A percentile compares a stretch with the other conserved stretches of the same genome.
Evolutionary conservation across 2,329 filamentous ascomycete species (phyloP).

Genomic region (Lachnellula willkommii): DNA sequence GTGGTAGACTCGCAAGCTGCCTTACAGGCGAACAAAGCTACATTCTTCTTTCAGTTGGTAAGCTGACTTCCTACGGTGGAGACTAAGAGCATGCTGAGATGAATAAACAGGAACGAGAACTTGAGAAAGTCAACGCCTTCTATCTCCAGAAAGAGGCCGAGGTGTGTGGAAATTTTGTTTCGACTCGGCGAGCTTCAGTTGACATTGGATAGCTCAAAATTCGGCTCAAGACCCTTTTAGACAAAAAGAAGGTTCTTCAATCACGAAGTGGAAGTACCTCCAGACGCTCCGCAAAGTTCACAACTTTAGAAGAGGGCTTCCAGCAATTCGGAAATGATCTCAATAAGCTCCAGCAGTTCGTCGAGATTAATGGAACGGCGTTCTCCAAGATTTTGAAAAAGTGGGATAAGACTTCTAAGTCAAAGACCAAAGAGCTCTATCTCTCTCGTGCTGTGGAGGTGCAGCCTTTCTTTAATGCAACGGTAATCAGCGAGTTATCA

Average conservation of each 20-base stretch:
- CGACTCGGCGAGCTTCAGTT: constrained; percentile 1
- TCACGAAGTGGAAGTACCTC: constrained; percentile 71
- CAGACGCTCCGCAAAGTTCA: constrained; percentile 86
- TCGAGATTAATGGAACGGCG: constrained; percentile 94
- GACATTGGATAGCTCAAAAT: constrained; percentile 68
- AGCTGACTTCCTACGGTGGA: constrained; percentile 30
- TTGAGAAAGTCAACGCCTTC: constrained; percentile 97
- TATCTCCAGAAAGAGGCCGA: constrained; percentile 98
- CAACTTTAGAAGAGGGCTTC: constrained; percentile 91
- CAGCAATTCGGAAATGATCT: constrained; percentile 95
- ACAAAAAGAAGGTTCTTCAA: constrained; percentile 91
- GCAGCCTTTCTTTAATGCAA: constrained; percentile 95
- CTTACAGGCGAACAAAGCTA: constrained; percentile 93
- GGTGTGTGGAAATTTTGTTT: constrained; percentile 49
- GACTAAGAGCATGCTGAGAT: constrained; percentile 35
- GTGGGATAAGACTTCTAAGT: constrained; percentile 99
- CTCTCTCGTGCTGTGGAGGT: constrained; percentile 94
- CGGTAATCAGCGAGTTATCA: constrained; percentile 92
- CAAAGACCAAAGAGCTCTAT: constrained; percentile 95
- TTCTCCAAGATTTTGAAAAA: constrained; percentile 99
- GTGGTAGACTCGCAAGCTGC: constrained; percentile 74
- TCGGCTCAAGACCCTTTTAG: constrained; percentile 82
- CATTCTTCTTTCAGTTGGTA: constrained; percentile 97
- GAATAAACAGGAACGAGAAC: constrained; percentile 75
- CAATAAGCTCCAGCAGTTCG: constrained; percentile 97